Evolutionary conservation across 2,329 filamentous ascomycete species (phyloP).

Genomic region (Diatrype stigma): DNA sequence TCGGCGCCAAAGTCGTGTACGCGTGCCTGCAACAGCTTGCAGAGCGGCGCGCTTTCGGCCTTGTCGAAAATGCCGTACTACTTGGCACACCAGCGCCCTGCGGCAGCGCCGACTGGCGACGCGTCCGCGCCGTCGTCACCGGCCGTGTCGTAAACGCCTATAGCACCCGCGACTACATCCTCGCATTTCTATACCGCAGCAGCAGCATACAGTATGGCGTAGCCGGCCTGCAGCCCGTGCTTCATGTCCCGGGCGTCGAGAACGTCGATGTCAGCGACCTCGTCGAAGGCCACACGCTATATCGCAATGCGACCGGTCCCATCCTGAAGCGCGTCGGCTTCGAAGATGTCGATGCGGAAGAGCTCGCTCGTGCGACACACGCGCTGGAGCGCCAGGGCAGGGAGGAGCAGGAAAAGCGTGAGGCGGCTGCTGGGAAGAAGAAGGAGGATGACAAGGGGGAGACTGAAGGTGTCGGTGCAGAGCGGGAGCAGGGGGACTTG

Average conservation of each 20-base stretch:
- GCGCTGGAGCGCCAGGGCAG: conserved; percentile 20
- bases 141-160: conserved; percentile 86
- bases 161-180: conserved; percentile 80
- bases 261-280: conserved; percentile 65
- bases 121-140: conserved; percentile 72
- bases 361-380: conserved; percentile 23
- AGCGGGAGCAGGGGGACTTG: conserved; percentile 3
- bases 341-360: conserved; percentile 57
- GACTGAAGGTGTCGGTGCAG: too few relatives aligned
- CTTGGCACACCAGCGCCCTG: conserved; percentile 79
- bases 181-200: conserved; percentile 83
- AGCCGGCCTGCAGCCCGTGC: conserved; percentile 73
- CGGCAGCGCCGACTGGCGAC: conserved; percentile 68
- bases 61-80: conserved; percentile 78
- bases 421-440: conserved; percentile 12
- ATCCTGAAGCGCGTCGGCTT: conserved; percentile 66
- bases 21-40: conserved; percentile 74
- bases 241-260: conserved; percentile 61
- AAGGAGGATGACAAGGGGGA: background rate
- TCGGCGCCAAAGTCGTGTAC: conserved; percentile 79
- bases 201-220: conserved; percentile 80
- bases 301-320: conserved; percentile 62
- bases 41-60: conserved; percentile 72
- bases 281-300: conserved; percentile 67
- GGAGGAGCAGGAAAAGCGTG: conserved; percentile 19